These are phyloP conservation scores for Eucalyptus regnans DNA, from an alignment of 345 rosid genomes.

Conservation along the genomic window DNA sequence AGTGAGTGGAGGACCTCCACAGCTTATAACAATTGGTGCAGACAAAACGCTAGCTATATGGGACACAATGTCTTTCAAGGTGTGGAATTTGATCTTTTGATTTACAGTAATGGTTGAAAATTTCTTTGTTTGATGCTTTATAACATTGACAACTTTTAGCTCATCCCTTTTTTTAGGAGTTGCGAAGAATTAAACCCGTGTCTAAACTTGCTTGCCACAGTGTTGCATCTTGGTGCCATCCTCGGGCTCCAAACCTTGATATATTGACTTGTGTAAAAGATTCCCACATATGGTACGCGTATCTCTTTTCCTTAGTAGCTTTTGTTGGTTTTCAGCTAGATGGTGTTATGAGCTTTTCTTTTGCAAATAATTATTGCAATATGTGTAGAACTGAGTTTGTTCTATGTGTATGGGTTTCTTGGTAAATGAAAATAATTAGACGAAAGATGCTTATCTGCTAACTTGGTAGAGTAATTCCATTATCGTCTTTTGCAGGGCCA, in stretches of 20 bases:
- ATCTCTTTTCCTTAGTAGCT: neutral
- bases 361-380: neutral
- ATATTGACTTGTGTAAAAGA: constrained; percentile 94
- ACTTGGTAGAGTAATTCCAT: neutral
- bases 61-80: constrained; percentile 99
- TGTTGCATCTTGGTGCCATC: constrained; percentile 99
- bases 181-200: constrained; percentile 95
- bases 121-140: neutral
- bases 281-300: constrained; percentile 87
- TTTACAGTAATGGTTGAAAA: neutral
- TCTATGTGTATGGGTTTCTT: neutral
- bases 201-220: constrained; percentile 94
- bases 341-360: neutral
- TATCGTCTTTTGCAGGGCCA: constrained; percentile 55
- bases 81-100: constrained; percentile 4
- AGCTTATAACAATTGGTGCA: constrained; percentile 92
- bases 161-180: constrained; percentile 44
- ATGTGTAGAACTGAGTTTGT: neutral
- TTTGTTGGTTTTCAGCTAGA: neutral
- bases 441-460: neutral
- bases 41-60: constrained; percentile 97
- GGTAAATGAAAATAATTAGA: neutral
- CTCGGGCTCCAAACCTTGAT: constrained; percentile 98
- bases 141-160: neutral
- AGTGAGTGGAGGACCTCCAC: constrained; percentile 94